Evolutionary conservation across 164 flowering plant genomes (phyloP).

Genomic region (Liquidambar formosana): DNA sequence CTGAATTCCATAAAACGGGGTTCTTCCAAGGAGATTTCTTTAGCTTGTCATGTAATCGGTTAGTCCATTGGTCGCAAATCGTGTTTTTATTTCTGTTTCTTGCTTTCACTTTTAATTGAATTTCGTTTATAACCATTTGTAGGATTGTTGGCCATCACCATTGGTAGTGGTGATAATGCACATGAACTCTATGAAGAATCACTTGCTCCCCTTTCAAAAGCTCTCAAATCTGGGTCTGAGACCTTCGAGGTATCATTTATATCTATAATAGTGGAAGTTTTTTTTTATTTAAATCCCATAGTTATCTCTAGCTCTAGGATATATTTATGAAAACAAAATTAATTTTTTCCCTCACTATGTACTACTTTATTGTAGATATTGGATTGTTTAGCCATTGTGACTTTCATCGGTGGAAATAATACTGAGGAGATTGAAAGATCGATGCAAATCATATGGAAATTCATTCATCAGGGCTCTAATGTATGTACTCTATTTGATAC

Average conservation of each 20-base stretch:
- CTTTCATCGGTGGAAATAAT: constrained; percentile 17
- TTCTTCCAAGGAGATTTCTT: constrained; percentile 15
- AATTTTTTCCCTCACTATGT: neutral
- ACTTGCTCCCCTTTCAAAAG: constrained; percentile 14
- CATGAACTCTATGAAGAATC: constrained; percentile 23
- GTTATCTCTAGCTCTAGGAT: neutral
- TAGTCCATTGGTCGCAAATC: neutral
- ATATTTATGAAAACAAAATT: neutral
- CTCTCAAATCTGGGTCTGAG: constrained; percentile 11
- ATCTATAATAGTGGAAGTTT: neutral
- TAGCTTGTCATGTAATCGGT: constrained; percentile 17
- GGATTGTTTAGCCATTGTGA: constrained; percentile 16
- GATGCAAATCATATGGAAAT: constrained; percentile 20
- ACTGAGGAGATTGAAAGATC: constrained; percentile 13
- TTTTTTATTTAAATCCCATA: neutral
- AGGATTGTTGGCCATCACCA: constrained; percentile 23
- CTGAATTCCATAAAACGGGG: constrained; percentile 13
- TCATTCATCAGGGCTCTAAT: constrained; percentile 3
- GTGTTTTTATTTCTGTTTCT: neutral
- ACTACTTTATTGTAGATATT: constrained; percentile 3
- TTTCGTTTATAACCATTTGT: neutral
- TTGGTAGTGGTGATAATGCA: constrained; percentile 13
- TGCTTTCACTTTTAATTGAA: neutral
- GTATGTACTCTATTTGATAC: constrained; percentile 1
- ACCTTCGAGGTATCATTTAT: constrained; percentile 10